Conservation (phyloP, 2,329 filamentous ascomycete species). For the Fusarium sarcochroum region DNA sequence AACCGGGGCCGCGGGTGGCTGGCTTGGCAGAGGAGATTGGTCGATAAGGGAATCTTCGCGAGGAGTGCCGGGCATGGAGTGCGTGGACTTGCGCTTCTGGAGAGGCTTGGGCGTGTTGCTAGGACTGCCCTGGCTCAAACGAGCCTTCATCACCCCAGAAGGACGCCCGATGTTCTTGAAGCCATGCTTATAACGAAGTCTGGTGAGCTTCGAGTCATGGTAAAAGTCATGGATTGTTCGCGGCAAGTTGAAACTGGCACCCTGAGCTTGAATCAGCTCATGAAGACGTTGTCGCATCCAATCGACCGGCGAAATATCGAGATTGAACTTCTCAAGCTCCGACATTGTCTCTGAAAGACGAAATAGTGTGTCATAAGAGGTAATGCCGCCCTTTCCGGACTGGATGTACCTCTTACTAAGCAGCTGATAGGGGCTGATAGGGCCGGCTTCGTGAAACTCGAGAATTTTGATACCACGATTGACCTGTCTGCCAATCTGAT, state of each 20-base stretch:
- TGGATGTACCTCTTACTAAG: conserved; percentile 66
- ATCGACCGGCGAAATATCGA: conserved; percentile 66
- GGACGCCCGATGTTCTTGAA: conserved; percentile 71
- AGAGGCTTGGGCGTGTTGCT: conserved; percentile 44
- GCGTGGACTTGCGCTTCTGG: conserved; percentile 55
- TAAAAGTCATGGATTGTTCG: conserved; percentile 68
- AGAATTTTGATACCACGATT: conserved; percentile 68
- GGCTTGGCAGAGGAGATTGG: conserved; percentile 47
- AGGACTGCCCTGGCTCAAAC: conserved; percentile 44
- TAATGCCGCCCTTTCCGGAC: conserved; percentile 57
- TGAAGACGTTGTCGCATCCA: conserved; percentile 71
- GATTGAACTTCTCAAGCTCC: conserved; percentile 67
- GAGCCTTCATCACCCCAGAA: conserved; percentile 59
- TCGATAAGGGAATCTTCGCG: conserved; percentile 48
- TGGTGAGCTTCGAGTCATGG: conserved; percentile 66
- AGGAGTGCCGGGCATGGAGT: conserved; percentile 49
- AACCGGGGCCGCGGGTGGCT: conserved; percentile 21
- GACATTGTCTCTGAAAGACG: conserved; percentile 67
- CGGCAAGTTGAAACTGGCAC: conserved; percentile 65
- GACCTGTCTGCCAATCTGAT: conserved; percentile 68
- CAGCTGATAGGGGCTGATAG: conserved; percentile 70
- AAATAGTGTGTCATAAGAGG: conserved; percentile 70
- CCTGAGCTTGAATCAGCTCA: conserved; percentile 61
- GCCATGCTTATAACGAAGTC: conserved; percentile 65
- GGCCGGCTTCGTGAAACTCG: conserved; percentile 64